These are phyloP conservation scores for Rosa hybrid DNA, from an alignment of 331 rosid species.

Conservation along the genomic window DNA sequence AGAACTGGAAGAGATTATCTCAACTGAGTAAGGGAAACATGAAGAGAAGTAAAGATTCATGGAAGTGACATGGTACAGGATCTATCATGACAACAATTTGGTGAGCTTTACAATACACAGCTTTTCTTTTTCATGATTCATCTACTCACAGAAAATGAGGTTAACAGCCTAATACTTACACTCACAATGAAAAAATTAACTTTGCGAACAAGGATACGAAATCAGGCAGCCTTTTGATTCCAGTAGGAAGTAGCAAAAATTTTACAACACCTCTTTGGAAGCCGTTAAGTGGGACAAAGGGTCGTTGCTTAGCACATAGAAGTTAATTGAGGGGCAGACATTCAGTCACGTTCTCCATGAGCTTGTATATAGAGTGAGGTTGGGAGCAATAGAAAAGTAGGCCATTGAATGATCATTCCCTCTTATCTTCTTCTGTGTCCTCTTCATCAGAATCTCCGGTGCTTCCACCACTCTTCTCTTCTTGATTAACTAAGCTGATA, in stretches of 20 bases:
- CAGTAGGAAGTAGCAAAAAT: background rate
- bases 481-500: constrained; percentile 62
- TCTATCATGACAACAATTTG: background rate
- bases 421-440: constrained; percentile 73
- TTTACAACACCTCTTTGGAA: constrained; percentile 19
- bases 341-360: background rate
- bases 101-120: constrained; percentile 3
- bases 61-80: background rate
- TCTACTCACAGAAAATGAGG: constrained; percentile 2
- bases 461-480: constrained; percentile 35
- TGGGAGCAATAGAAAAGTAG: background rate
- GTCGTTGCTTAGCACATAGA: background rate
- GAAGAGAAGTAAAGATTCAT: too few species aligned
- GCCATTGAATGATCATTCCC: constrained; percentile 47
- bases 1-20: background rate
- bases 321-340: background rate
- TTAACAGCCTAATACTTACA: constrained; percentile 13
- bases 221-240: constrained; percentile 1
- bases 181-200: constrained; percentile 12
- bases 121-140: constrained; percentile 2
- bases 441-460: constrained; percentile 43
- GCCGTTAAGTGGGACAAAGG: background rate
- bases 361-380: background rate
- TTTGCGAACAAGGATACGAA: background rate
- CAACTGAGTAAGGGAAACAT: background rate